Conservation (phyloP, 257 asterid species). For the Lavandula angustifolia region DNA sequence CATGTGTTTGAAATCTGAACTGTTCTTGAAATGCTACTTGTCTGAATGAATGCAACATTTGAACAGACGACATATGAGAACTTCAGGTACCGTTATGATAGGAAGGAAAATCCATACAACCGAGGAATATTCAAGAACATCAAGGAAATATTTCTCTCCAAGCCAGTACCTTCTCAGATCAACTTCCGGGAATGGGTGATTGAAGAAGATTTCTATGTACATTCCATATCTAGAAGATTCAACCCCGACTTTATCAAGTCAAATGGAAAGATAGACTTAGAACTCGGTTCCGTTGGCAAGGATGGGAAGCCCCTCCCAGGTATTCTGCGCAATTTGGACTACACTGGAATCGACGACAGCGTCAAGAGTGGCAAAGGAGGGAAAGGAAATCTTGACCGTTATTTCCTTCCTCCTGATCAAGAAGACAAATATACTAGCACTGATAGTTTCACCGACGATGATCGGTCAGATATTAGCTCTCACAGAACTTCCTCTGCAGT, state of each 20-base stretch:
- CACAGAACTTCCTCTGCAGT: slow-evolving; percentile 43
- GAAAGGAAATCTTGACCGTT: slow-evolving; percentile 36
- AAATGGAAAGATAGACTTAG: slow-evolving; percentile 58
- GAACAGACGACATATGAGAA: slow-evolving; percentile 86
- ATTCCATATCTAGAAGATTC: slow-evolving; percentile 46
- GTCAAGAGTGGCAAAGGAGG: slow-evolving; percentile 48
- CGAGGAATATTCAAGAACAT: slow-evolving; percentile 58
- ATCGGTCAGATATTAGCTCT: slow-evolving; percentile 42
- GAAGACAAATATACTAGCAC: slow-evolving; percentile 28
- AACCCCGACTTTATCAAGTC: slow-evolving; percentile 47
- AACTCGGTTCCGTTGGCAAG: slow-evolving; percentile 48
- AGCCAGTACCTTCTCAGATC: slow-evolving; percentile 47
- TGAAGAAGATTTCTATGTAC: slow-evolving; percentile 51
- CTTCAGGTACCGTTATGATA: slow-evolving; percentile 83
- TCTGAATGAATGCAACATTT: slow-evolving; percentile 4
- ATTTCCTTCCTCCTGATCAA: slow-evolving; percentile 36
- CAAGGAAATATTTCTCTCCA: slow-evolving; percentile 60
- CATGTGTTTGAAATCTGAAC: background rate
- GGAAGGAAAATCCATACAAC: slow-evolving; percentile 74
- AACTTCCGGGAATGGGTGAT: slow-evolving; percentile 74
- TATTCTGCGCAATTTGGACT: slow-evolving; percentile 54
- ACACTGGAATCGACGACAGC: slow-evolving; percentile 54
- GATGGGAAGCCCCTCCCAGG: slow-evolving; percentile 47
- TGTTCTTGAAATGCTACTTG: background rate
- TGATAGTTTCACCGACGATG: slow-evolving; percentile 41